These are phyloP conservation scores for Blumeriella jaapii DNA, from an alignment of 2,329 filamentous ascomycete genomes.

Conservation along the genomic window DNA sequence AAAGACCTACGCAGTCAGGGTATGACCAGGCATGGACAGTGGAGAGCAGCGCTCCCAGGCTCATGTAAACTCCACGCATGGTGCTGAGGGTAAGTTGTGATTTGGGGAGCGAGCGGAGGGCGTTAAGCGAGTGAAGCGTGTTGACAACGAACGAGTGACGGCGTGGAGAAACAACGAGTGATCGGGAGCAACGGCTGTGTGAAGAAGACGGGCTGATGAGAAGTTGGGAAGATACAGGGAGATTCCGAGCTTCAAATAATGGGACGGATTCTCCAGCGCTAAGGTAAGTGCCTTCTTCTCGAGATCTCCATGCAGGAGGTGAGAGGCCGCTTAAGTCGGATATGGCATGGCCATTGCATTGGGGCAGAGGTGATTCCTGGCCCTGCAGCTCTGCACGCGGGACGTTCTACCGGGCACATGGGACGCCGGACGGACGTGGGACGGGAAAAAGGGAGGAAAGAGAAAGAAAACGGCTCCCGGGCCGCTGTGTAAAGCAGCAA, in stretches of 20 bases:
- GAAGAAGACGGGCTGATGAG: background rate
- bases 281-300: too few species aligned
- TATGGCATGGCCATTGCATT: too few species aligned
- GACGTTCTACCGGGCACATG: too few species aligned
- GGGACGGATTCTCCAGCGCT: too few species aligned
- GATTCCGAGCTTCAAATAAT: constrained; percentile 1
- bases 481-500: too few species aligned
- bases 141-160: constrained; percentile 1
- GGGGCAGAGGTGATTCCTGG: too few species aligned
- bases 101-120: background rate
- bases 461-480: too few species aligned
- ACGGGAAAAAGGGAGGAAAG: too few species aligned
- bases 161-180: constrained; percentile 3
- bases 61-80: constrained; percentile 11
- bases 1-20: constrained; percentile 17
- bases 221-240: background rate
- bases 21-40: constrained; percentile 14
- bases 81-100: constrained; percentile 4
- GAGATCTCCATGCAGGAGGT: too few species aligned
- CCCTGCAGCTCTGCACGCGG: too few species aligned
- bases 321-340: too few species aligned
- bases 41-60: constrained; percentile 12
- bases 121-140: constrained; percentile 7
- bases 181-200: background rate
- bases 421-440: too few species aligned